Evolutionary conservation across 2,329 filamentous ascomycete species (phyloP), one percentile per base, ranked within the genome.

Genomic region (Apiospora hydei): DNA sequence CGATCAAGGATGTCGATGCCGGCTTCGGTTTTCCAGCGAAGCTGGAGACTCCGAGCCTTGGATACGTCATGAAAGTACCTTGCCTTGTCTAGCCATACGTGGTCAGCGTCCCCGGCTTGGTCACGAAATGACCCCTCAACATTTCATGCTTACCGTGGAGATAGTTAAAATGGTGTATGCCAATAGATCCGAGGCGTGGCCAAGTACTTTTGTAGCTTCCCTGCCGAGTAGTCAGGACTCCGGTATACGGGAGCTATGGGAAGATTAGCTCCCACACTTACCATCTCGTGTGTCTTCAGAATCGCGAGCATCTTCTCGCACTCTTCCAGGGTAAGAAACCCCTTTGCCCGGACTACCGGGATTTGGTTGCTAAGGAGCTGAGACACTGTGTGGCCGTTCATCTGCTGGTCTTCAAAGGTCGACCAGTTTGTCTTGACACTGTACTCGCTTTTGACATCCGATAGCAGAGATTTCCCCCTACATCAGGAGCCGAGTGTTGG

Each of bases 11-110:
- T 30, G 16, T 70, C 69, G 44, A 70, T 24, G 51, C 69, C 49
- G 47, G 69, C 69, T 18, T 70, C 69, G 18, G 18, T 24, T 49
- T 61, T 70, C 69, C 69, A 70, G 11, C 47, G 30, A 14, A 2
- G 26, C 26, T 30, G 26, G 3, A 30, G 26, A 3, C 26, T 30
- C 26, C 26, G 26, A 3, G 26, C 26, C 26, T 30, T 30, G 26
- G 26, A 30, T 30, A 30, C 26, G 26, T 30, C 26, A 30, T 30
- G 26, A 3, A 30, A 30, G 26, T 30, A 30, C 3, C 26, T 1
- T 30, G 26, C 3, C 26, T 30, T 30, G 26, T 30, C 26, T 30
- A 3, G 26, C 1, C 26, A 30, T 30, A 30, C 26, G 26, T 30
- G 26, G 26, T 30, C 26, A 30, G 26, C 26, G 26, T 30, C 26